Conservation (phyloP, 1,284 basidiomycete species). For the Trichosporon inkin region DNA sequence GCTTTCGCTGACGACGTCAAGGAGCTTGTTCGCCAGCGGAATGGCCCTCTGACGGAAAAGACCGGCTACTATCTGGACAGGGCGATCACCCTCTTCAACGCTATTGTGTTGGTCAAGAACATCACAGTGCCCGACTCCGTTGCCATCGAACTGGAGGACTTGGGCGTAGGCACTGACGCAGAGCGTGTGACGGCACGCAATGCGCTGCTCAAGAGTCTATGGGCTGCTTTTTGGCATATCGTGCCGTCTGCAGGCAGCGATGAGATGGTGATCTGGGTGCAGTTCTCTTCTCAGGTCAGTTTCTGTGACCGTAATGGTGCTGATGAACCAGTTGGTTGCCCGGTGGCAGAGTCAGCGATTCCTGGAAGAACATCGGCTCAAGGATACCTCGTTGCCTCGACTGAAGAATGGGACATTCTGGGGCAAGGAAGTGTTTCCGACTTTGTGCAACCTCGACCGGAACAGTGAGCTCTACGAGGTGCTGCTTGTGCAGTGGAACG, state of each 20-base stretch:
- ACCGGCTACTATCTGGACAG: neutral
- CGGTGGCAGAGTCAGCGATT: neutral
- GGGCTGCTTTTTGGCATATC: neutral
- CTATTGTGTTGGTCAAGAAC: neutral
- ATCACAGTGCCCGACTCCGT: neutral
- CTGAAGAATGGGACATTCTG: neutral
- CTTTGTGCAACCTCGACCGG: neutral
- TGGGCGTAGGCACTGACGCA: neutral
- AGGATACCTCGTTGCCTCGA: neutral
- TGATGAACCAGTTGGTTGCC: neutral
- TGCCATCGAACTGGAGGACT: neutral
- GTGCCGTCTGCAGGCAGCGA: neutral
- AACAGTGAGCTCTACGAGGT: neutral
- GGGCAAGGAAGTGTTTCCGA: neutral
- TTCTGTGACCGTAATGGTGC: neutral
- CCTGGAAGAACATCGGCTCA: neutral
- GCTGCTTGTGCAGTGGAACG: neutral
- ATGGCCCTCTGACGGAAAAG: neutral
- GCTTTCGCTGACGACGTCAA: neutral
- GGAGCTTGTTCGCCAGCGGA: neutral
- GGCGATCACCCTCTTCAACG: neutral
- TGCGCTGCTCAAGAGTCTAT: neutral
- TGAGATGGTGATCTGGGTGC: neutral
- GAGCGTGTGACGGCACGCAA: neutral
- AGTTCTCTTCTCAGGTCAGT: neutral